Base-by-base conservation (phyloP, 2,329 filamentous ascomycete genomes). In the Rhinocladiella mackenziei region DNA sequence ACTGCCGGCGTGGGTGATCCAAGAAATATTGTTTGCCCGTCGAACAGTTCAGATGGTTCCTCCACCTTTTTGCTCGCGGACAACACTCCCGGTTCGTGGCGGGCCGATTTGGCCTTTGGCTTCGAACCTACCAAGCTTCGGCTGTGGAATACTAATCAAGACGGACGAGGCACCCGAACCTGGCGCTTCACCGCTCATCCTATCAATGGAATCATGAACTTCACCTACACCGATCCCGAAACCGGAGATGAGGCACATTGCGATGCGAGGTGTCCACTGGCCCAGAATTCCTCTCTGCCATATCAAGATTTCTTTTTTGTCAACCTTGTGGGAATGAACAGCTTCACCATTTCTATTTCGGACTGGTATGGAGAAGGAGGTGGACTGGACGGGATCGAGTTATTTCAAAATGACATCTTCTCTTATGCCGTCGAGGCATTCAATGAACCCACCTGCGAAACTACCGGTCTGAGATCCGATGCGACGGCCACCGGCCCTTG, bases 221-320 rank as follows among this genome's bases (percentile, higher is more conserved):
- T 98, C 60, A 94, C 89, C 26, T 97, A 92, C 58, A 81, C 82
- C 52, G 88, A 97, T 59, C 83, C 84, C 17, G 70, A 62, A 28
- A 84, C 79, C 1, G 84, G 84, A 18, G 69, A 77, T 38, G 82
- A 83, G 43, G 67, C 71, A 20, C 81, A 77, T 45, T 98, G 92
- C 67, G 88, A 89, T 40, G 83, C 81, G 50, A 76, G 80, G 59
- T 98, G 92, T 58, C 86, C 89, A n/a, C 75, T 98, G 35, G 88
- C 85, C 51, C 73, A 81, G 59, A 80, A 87, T 58, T 67, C 73
- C 13, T 77, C 74, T 4, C 64, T 82, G 37, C 65, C 73, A 38
- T 94, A 79, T 56, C 89, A 96, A 64, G 92, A 98, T 59, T 98
- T 97, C 62, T 77, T 80, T 55, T 95, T 98, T 57, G 86, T 95